phyloP scores from a whole-genome alignment of 2,329 filamentous ascomycete genomes.

The Xylaria sp. region DNA sequence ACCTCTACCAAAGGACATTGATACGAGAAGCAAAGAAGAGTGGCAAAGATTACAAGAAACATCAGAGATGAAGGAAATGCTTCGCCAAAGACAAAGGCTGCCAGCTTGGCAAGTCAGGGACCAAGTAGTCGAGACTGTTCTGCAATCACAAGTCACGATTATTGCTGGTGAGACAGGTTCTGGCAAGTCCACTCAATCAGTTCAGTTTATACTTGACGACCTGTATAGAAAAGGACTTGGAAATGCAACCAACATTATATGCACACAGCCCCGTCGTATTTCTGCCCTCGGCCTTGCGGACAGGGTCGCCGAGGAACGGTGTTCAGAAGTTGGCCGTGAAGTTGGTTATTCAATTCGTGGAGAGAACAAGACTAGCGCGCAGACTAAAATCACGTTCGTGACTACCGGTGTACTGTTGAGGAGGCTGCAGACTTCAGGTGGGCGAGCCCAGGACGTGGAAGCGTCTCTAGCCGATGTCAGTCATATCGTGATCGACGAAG shows the following conservation, averaged over 20 bases:
- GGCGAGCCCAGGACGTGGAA: conserved; percentile 80
- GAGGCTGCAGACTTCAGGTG: conserved; percentile 89
- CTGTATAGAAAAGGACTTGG: conserved; percentile 82
- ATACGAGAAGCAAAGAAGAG: conserved; percentile 68
- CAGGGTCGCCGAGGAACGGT: conserved; percentile 92
- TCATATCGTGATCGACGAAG: conserved; percentile 95
- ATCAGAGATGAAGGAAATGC: conserved; percentile 78
- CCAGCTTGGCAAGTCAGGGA: conserved; percentile 90
- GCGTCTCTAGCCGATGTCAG: conserved; percentile 88
- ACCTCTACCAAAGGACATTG: conserved; percentile 72
- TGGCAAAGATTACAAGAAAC: conserved; percentile 77
- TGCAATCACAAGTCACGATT: conserved; percentile 86
- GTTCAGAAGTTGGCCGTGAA: conserved; percentile 82
- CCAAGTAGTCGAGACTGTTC: conserved; percentile 79
- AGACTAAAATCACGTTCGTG: conserved; percentile 93
- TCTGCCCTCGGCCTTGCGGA: conserved; percentile 94
- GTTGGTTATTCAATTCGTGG: conserved; percentile 93
- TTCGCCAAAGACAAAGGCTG: conserved; percentile 75
- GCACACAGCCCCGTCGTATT: conserved; percentile 94
- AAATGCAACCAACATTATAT: conserved; percentile 85
- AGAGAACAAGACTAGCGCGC: conserved; percentile 78
- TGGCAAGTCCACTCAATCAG: conserved; percentile 95
- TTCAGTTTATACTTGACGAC: conserved; percentile 95
- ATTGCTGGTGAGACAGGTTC: conserved; percentile 97
- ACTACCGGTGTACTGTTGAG: conserved; percentile 93